Conservation (phyloP, 805 yeast species). For the Citeromyces nyonsensis region DNA sequence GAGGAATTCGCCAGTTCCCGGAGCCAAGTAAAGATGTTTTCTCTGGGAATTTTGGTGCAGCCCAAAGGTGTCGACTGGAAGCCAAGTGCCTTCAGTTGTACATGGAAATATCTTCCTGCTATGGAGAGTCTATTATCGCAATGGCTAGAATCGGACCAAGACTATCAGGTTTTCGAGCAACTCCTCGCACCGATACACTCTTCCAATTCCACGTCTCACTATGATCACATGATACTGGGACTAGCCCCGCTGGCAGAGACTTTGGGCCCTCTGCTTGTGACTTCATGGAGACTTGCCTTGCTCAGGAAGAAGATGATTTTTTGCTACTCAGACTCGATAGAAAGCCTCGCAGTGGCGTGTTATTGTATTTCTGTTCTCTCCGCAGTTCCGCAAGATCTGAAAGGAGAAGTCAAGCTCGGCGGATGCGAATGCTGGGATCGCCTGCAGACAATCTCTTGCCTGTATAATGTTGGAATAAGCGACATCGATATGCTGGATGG, state of each 20-base stretch:
- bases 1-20: constrained; percentile 16
- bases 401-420: constrained; percentile 12
- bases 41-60: constrained; percentile 46
- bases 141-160: constrained; percentile 5
- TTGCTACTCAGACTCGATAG: constrained; percentile 18
- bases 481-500: constrained; percentile 27
- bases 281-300: constrained; percentile 46
- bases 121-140: constrained; percentile 13
- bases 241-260: constrained; percentile 27
- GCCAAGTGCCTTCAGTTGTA: constrained; percentile 22
- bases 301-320: constrained; percentile 40
- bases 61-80: constrained; percentile 21
- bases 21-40: constrained; percentile 38
- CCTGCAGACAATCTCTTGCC: constrained; percentile 23
- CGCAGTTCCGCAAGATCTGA: constrained; percentile 41
- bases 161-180: constrained; percentile 6
- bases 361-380: constrained; percentile 48
- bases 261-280: constrained; percentile 53
- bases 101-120: constrained; percentile 24
- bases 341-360: constrained; percentile 28
- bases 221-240: constrained; percentile 27
- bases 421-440: constrained; percentile 7
- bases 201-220: constrained; percentile 9
- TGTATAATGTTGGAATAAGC: constrained; percentile 49
- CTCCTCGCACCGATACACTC: constrained; percentile 12